These are phyloP conservation scores for Neonectria hederae DNA, from an alignment of 2,329 filamentous ascomycete genomes.

Conservation along the genomic window DNA sequence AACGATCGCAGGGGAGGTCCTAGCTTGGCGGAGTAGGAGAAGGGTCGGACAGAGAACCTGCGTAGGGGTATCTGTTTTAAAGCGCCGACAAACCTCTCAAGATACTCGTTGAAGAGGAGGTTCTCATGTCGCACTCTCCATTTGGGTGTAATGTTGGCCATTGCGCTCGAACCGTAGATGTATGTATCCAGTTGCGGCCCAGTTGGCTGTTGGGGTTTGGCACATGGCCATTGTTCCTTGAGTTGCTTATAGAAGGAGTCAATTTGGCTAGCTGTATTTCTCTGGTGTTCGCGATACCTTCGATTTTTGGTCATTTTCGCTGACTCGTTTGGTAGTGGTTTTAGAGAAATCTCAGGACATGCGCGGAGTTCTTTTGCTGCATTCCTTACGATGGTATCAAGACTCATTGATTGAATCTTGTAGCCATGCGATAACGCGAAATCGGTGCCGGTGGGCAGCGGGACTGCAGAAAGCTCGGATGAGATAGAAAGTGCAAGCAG, in stretches of 20 bases:
- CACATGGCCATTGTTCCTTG: constrained; percentile 21
- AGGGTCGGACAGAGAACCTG: rapidly evolving
- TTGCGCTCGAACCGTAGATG: constrained; percentile 3
- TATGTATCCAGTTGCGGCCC: constrained; percentile 3
- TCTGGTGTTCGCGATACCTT: neutral
- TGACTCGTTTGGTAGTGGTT: neutral
- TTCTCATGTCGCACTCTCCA: constrained; percentile 28
- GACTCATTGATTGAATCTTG: neutral
- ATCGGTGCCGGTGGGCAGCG: neutral
- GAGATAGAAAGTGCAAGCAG: constrained; percentile 20
- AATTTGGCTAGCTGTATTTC: neutral
- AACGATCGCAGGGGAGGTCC: rapidly evolving
- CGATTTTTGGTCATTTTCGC: neutral
- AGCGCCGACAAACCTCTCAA: neutral
- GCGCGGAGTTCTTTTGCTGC: neutral
- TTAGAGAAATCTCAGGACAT: neutral
- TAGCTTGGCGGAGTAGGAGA: neutral
- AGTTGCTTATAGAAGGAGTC: neutral
- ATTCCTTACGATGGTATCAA: neutral
- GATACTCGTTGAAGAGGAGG: constrained; percentile 14
- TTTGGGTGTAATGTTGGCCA: neutral
- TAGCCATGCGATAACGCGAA: constrained; percentile 3
- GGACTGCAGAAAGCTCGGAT: neutral
- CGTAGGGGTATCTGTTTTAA: neutral
- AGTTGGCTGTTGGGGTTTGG: neutral